Percentiles rank a stretch among this genome's conserved stretches.
phyloP scores from a whole-genome alignment of 2,329 filamentous ascomycete genomes.

The Acrocalymma vagum region DNA sequence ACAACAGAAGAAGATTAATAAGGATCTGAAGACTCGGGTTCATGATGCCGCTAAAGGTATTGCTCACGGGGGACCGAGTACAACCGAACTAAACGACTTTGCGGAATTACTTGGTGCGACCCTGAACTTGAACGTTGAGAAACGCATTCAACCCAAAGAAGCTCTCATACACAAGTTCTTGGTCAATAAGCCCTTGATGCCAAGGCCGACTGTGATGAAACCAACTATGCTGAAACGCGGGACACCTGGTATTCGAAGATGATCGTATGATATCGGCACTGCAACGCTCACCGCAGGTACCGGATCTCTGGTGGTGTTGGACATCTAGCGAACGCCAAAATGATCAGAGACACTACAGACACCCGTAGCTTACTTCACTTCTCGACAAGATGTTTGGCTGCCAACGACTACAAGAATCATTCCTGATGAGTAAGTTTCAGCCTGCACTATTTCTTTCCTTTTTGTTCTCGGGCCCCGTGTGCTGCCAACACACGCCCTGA shows the following conservation, averaged over 20 bases:
- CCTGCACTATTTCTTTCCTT: too few species aligned
- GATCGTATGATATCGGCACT: conserved; percentile 12
- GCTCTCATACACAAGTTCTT: conserved; percentile 93
- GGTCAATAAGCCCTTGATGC: conserved; percentile 35
- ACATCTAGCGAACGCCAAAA: too few species aligned
- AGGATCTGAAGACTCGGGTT: conserved; percentile 81
- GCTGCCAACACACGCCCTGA: too few species aligned
- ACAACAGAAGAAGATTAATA: conserved; percentile 68
- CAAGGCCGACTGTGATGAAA: conserved; percentile 35
- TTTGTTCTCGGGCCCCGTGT: too few species aligned
- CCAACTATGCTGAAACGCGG: conserved; percentile 32
- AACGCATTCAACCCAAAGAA: conserved; percentile 85
- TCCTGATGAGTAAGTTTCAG: too few species aligned
- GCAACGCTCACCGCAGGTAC: too few species aligned
- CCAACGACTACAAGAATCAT: too few species aligned
- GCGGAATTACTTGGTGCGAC: conserved; percentile 89
- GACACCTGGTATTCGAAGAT: conserved; percentile 23
- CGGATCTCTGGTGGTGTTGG: too few species aligned
- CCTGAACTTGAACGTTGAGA: conserved; percentile 88
- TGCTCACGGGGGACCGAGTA: conserved; percentile 69
- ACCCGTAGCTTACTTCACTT: too few species aligned
- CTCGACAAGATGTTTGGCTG: too few species aligned
- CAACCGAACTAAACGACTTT: conserved; percentile 82
- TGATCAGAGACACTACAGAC: too few species aligned
- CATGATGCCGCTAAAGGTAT: conserved; percentile 76